phyloP scores from a whole-genome alignment of 2,329 filamentous ascomycete species.

The Cladorrhinum sp. region DNA sequence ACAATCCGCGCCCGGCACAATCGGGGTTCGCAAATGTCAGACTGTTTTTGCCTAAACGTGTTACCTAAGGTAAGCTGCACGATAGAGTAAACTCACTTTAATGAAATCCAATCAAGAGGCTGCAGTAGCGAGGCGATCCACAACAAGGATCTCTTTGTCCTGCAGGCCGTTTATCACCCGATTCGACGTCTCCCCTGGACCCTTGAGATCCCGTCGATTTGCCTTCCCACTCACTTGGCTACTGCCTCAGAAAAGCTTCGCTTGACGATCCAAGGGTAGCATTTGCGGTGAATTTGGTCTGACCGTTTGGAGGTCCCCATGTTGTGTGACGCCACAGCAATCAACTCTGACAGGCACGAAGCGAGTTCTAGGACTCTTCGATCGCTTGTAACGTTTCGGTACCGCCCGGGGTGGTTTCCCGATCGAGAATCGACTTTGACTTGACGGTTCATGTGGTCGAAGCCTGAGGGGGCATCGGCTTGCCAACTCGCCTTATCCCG shows the following conservation, averaged over 20 bases:
- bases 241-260: not conserved
- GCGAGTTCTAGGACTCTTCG: not conserved
- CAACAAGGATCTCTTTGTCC: not conserved
- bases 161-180: not conserved
- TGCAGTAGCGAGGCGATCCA: conserved; percentile 3
- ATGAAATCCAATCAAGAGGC: conserved; percentile 2
- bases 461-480: not conserved
- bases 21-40: not conserved
- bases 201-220: not conserved
- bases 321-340: not conserved
- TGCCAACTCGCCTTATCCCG: not conserved
- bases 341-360: not conserved
- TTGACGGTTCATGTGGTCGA: not conserved
- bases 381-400: conserved; percentile 1
- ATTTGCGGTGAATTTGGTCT: not conserved
- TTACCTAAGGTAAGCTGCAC: not conserved
- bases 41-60: conserved; percentile 5
- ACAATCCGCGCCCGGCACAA: not conserved
- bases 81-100: not conserved
- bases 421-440: not conserved
- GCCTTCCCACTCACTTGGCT: not conserved
- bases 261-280: not conserved
- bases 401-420: conserved; percentile 3
- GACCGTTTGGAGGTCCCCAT: not conserved
- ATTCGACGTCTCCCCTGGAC: not conserved